Base-by-base conservation (phyloP, 345 rosid genomes). In the Aquilaria yunnanensis region DNA sequence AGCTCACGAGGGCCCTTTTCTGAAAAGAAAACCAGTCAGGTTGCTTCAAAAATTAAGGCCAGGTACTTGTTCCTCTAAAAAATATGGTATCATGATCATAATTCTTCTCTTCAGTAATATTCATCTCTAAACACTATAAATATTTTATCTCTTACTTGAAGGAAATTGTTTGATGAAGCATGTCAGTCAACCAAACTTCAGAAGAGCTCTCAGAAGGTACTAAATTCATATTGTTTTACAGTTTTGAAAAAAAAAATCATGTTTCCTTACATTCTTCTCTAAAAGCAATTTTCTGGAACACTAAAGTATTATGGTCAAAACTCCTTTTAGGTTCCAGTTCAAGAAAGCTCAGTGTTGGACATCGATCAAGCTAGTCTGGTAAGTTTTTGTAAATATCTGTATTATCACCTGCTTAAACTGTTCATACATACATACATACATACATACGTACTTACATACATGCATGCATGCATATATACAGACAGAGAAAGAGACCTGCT, bases 101-200 rank as follows among this genome's bases (percentile, higher is more conserved):
- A 12, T 45, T 32, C 49, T 29, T 56, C 45, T 54, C 31, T 56
- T 41, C 53, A 30, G 47, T 49, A 34, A 12, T 50, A 37, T 37
- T 37, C 43, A 37, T 37, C 43, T 37, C 16, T 41, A 60, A 51
- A 31, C 11, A 9, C 47, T 14, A 47, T 33, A 54, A 59, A 33
- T 32, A 12, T 47, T 66, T 52, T 61, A 48, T 64, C 59, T 55
- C 54, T 59, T 59, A 47, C 16, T 65, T 64, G 78, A 78, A 88
- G 97, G 83, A 84, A 77, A 76, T 69, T 86, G 67, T 83, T 88
- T 56, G 71, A 64, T 50, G 80, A 84, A 70, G 71, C 70, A 64
- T 68, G 51, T 59, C 70, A 50, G 31, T 69, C 47, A 14, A 77
- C 70, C 67, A 77, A 69, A 65, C 59, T 65, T 59, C 55, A 72